Percentiles rank a stretch among this genome's conserved stretches.
Evolutionary conservation across 106 monocot genomes (phyloP).

Genomic region (Hemerocallis citrina): DNA sequence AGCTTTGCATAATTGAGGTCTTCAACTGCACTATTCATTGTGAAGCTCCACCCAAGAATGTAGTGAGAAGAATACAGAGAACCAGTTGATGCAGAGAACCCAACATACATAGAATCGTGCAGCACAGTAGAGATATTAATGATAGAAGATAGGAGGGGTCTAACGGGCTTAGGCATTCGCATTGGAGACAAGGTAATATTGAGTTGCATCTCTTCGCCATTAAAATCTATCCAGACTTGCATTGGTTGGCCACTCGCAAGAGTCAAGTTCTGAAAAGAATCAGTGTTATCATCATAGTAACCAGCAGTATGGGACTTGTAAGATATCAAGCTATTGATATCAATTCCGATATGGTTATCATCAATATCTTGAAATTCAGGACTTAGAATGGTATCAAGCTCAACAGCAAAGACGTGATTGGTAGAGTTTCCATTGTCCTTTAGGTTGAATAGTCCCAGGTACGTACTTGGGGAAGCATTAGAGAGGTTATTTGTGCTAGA

Average conservation of each 20-base stretch:
- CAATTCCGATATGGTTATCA: conserved; percentile 18
- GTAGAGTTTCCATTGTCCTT: conserved; percentile 3
- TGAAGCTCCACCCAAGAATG: conserved; percentile 45
- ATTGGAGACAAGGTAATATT: conserved; percentile 27
- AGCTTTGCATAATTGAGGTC: conserved; percentile 6
- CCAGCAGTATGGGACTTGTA: neutral
- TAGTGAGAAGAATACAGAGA: conserved; percentile 11
- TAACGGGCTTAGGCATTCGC: conserved; percentile 14
- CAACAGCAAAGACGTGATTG: conserved; percentile 48
- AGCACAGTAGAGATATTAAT: conserved; percentile 22
- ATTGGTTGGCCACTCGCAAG: conserved; percentile 23
- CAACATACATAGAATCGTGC: conserved; percentile 24
- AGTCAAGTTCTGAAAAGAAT: neutral
- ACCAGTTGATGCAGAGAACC: conserved; percentile 32
- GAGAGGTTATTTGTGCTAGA: conserved; percentile 6
- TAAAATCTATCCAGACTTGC: conserved; percentile 41
- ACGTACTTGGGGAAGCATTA: neutral
- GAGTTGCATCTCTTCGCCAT: conserved; percentile 11
- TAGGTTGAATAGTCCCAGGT: conserved; percentile 9
- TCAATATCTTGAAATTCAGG: conserved; percentile 24
- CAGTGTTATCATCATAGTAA: neutral
- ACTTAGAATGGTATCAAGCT: conserved; percentile 52
- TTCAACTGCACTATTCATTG: conserved; percentile 15
- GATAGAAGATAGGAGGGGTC: conserved; percentile 21
- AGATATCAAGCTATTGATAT: conserved; percentile 7